phyloP scores from a whole-genome alignment of 2,329 filamentous ascomycete genomes.

The Neopestalotiopsis sp. region DNA sequence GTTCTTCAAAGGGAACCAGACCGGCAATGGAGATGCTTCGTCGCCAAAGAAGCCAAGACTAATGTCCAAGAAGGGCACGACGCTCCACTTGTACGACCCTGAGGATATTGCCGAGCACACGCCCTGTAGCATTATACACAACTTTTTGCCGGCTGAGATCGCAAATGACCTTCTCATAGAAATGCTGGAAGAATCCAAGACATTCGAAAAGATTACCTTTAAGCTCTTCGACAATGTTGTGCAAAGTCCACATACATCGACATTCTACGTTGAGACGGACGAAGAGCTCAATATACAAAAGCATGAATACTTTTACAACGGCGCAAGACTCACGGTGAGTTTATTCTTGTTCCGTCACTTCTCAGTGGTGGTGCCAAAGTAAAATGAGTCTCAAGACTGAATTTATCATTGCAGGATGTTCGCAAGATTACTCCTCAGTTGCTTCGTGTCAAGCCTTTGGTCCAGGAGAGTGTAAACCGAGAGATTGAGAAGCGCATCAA shows the following conservation, averaged over 20 bases:
- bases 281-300: slow-evolving; percentile 74
- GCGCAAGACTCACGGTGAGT: slow-evolving; percentile 70
- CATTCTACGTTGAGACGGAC: slow-evolving; percentile 80
- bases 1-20: slow-evolving; percentile 45
- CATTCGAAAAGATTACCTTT: slow-evolving; percentile 76
- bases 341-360: too few species aligned
- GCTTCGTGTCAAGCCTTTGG: slow-evolving; percentile 68
- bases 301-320: slow-evolving; percentile 86
- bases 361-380: too few species aligned
- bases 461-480: slow-evolving; percentile 77
- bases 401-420: too few species aligned
- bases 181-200: slow-evolving; percentile 73
- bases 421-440: slow-evolving; percentile 79
- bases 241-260: slow-evolving; percentile 80
- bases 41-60: slow-evolving; percentile 51
- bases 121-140: slow-evolving; percentile 90
- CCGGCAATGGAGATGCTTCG: slow-evolving; percentile 23
- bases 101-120: slow-evolving; percentile 82
- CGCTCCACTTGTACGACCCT: slow-evolving; percentile 82
- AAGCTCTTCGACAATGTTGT: slow-evolving; percentile 90
- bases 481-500: slow-evolving; percentile 77
- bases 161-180: slow-evolving; percentile 79
- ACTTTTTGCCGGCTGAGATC: slow-evolving; percentile 76
- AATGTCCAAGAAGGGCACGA: slow-evolving; percentile 78
- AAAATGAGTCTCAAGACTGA: too few species aligned